Percentiles rank a stretch among this genome's conserved stretches.
Conservation (phyloP, 1,139 yeast species). For the Candida sanyaensis region DNA sequence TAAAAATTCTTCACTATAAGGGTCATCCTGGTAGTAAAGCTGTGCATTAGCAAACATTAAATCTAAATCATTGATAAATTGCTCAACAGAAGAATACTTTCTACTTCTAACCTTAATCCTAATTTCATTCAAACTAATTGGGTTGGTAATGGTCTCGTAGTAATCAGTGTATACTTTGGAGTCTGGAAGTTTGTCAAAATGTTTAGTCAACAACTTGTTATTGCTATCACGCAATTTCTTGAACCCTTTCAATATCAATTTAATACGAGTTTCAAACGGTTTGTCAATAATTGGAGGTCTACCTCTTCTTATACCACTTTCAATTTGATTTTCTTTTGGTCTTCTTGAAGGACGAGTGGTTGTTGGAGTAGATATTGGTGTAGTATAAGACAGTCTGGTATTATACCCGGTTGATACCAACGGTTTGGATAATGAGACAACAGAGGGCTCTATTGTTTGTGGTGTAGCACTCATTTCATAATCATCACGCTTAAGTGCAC, state of each 20-base stretch:
- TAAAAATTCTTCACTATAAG: slow-evolving; percentile 61
- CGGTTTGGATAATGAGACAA: slow-evolving; percentile 12
- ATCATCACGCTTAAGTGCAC: slow-evolving; percentile 10
- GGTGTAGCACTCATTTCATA: slow-evolving; percentile 17
- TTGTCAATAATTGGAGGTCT: slow-evolving; percentile 95
- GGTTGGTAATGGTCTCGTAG: slow-evolving; percentile 62
- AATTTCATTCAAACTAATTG: slow-evolving; percentile 81
- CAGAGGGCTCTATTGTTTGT: slow-evolving; percentile 9
- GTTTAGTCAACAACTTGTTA: slow-evolving; percentile 50
- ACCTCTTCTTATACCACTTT: slow-evolving; percentile 77
- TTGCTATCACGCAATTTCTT: slow-evolving; percentile 66
- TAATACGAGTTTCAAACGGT: slow-evolving; percentile 91
- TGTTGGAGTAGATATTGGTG: slow-evolving; percentile 4
- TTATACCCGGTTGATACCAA: slow-evolving; percentile 11
- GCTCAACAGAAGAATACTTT: slow-evolving; percentile 74
- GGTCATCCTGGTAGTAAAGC: slow-evolving; percentile 56
- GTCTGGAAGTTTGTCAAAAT: slow-evolving; percentile 86
- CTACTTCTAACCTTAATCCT: slow-evolving; percentile 84
- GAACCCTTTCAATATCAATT: slow-evolving; percentile 77
- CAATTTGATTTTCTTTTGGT: slow-evolving; percentile 21
- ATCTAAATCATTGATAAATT: slow-evolving; percentile 74
- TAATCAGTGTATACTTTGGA: slow-evolving; percentile 65
- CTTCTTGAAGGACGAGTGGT: slow-evolving; percentile 7
- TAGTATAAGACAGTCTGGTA: slow-evolving; percentile 2
- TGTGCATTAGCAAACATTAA: slow-evolving; percentile 77